Base-by-base conservation (phyloP, 768 basidiomycete species). In the Aureoboletus auriporus region DNA sequence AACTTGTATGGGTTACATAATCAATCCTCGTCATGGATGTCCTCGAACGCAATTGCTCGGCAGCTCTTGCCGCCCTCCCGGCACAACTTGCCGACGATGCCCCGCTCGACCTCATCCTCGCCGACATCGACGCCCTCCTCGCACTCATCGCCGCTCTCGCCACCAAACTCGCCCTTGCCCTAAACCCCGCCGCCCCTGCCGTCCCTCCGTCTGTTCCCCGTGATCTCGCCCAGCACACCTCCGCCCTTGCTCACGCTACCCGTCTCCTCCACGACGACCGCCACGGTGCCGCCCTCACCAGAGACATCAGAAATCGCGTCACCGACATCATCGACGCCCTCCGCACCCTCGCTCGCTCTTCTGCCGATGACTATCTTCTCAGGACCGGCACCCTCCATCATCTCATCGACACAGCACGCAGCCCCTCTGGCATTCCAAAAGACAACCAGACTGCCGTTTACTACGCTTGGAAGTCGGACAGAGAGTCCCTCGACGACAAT, bases 301-400 rank as follows among this genome's bases (percentile, higher is more conserved):
- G 68, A 45, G 79, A 81, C 62, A 66, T 75, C 46, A 56, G 60
- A 27, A 60, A 58, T 26, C 62, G 71, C n/a, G 69, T 73, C 12
- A 62, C 43, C 34, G 71, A 71, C 39, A 70, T 80, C 28, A 58
- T 83, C 37, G 63, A 67, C 14, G 69, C 80, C 26, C 60, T 82
- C 33, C 60, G 62, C 40, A 62, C 71, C 5, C 72, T 86, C 40
- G 49, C 71, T 0, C 69, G 75, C 40, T 68, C 72, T 0, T 73
- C 84, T 40, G 52, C 78, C 43, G 57, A 68, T 37, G 57, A 77
- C 16, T 81, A 83, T 54, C 69, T 88, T 52, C 57, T 79, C 36
- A 74, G 71, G 54, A 80, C 79, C 0, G 85, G 74, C 20, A 61
- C 76, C n/a, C 67, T 86, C 0, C 86, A 88, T 58, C 76, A 79